Base-by-base conservation (phyloP, 257 asterid genomes). In the Henckelia pumila region DNA sequence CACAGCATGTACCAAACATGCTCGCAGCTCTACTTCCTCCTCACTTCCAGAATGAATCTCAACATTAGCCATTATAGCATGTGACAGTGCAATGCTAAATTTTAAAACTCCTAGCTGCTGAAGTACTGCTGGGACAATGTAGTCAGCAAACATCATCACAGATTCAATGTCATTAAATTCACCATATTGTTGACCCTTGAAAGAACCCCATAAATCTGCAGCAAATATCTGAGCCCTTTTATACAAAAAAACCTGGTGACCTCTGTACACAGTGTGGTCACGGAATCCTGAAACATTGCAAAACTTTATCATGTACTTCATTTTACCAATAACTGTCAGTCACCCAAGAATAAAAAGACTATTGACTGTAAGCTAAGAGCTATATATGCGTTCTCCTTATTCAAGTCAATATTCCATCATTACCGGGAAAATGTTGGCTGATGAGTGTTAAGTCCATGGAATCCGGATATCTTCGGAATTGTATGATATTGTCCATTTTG, bases 181-280 rank as follows among this genome's bases (percentile, higher is more conserved):
- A n/a, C 97, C 99, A 67, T 81, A 87, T 35, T 84, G 87, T 71
- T 83, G 88, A 73, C 99, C 99, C 79, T 90, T 88, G 76, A 94
- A 94, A 66, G 99, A 92, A 61, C 99, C 99, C 99, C 97, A 91
- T 66, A 94, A 61, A 82, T 94, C 99, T 35, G 99, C 92, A 69
- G 83, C 96, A 79, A 94, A 94, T 75, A 94, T 94, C 85, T 94
- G 99, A 71, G 96, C 99, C 74, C 99, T 88, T 84, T 94, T 94
- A 70, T 94, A 91, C 83, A 94, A 83, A 87, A 94, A 94, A 65
- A 88, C 68, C 75, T 94, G 99, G 89, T 75, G 97, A 26, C 99
- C 99, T 79, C 88, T 88, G 93, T 88, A 94, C 55, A 91, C 75
- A 2, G 97, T 78, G 79, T 91, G 99, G 72, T 94, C 99, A 63